These are phyloP conservation scores for Xylariomycetidae sp. DNA, from an alignment of 2,329 filamentous ascomycete species.

Conservation along the genomic window DNA sequence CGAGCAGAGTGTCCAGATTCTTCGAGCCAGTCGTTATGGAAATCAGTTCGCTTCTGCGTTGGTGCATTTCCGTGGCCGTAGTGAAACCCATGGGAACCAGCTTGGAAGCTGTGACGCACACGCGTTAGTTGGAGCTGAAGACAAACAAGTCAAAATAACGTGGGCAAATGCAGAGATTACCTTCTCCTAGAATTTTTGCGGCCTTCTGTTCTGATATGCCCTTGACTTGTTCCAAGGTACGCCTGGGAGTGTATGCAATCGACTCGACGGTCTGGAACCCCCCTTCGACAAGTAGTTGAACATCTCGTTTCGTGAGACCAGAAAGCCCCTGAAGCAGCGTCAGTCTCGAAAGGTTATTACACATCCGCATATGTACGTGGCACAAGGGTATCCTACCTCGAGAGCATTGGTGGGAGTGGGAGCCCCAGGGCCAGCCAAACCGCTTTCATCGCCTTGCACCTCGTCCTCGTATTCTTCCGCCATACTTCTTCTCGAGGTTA, in stretches of 20 bases:
- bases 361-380: background rate
- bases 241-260: slow-evolving; percentile 83
- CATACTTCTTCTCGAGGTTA: slow-evolving; percentile 37
- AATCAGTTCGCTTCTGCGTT: slow-evolving; percentile 91
- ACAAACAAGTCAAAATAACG: slow-evolving; percentile 5
- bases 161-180: slow-evolving; percentile 40
- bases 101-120: slow-evolving; percentile 82
- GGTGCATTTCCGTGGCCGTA: slow-evolving; percentile 98
- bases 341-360: background rate
- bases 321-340: slow-evolving; percentile 67
- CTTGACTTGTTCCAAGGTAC: slow-evolving; percentile 89
- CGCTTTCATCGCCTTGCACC: slow-evolving; percentile 62
- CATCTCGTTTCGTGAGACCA: slow-evolving; percentile 90
- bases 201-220: slow-evolving; percentile 98
- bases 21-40: slow-evolving; percentile 98
- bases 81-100: slow-evolving; percentile 98
- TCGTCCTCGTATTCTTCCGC: slow-evolving; percentile 63
- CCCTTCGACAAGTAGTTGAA: slow-evolving; percentile 85
- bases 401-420: slow-evolving; percentile 82
- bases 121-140: no score
- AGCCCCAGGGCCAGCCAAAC: slow-evolving; percentile 79
- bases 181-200: slow-evolving; percentile 83
- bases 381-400: slow-evolving; percentile 58
- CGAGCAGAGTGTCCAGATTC: slow-evolving; percentile 89
- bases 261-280: slow-evolving; percentile 95